Evolutionary conservation across 2,329 filamentous ascomycete genomes (phyloP), one percentile per base, ranked within the genome.

Genomic region (Penicillium sp.): DNA sequence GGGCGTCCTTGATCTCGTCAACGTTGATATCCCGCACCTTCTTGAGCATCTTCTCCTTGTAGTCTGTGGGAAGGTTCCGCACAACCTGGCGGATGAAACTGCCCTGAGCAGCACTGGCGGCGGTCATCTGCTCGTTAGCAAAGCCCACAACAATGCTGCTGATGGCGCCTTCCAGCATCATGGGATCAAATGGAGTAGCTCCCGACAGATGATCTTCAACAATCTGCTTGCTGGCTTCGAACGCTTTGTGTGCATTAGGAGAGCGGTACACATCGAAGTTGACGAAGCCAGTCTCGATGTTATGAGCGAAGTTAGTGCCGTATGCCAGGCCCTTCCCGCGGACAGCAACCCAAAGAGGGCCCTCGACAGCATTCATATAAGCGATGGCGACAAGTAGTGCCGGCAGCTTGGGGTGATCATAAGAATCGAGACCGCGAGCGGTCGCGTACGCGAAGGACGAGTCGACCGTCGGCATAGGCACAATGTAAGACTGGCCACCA

Each of bases 301-400:
- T 85, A 31, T 86, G 83, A 30, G 77, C 77, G 59, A 97, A 94
- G 55, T 78, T 81, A 1, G 86, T 84, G 37, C 90, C 90, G 60
- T 98, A 98, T 0, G 93, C 93, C 36, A 97, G 81, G 30, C 93
- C 93, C 29, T 87, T 93, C 40, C 93, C 93, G 32, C 93, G 87
- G 33, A 97, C 86, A 0, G 88, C 87, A 48, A 85, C 85, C 91
- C 93, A 97, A 20, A 98, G 79, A 1, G 93, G 93, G 0, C 93
- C 93, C 66, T 98, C 93, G 13, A 94, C 86, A 1, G 89, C 83
- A 60, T 96, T 90, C 45, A 98, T 83, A 61, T 96, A 97, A 14
- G 89, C 83, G 34, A 89, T 80, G 1, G 91, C 89, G 6, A 98
- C 90, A 63, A 94, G 80, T 36, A 95, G 76, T 2, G 90, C 83